Percentiles rank a stretch among this genome's conserved stretches.
phyloP scores from a whole-genome alignment of 2,329 filamentous ascomycete species.

The Fusarium marasasianum region DNA sequence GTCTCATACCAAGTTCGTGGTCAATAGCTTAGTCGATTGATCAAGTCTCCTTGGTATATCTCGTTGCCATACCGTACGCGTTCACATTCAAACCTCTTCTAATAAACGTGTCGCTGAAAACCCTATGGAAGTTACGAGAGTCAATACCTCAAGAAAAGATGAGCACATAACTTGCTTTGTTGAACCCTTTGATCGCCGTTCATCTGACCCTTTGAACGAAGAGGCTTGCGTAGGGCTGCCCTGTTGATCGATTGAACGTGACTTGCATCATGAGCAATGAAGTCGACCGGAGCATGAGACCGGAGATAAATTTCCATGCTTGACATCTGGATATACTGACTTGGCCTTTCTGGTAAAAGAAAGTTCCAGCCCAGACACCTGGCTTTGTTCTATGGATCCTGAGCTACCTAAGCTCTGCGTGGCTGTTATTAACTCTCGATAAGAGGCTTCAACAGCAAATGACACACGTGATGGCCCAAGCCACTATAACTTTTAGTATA shows the following conservation, averaged over 20 bases:
- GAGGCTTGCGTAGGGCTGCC: not conserved
- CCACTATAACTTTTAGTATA: not conserved
- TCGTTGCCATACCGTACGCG: not conserved
- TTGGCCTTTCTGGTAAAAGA: not conserved
- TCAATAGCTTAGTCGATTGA: not conserved
- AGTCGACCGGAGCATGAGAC: not conserved
- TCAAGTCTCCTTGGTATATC: not conserved
- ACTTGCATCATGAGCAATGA: too few relatives aligned
- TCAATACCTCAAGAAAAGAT: not conserved
- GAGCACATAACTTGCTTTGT: not conserved
- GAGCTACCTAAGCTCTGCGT: not conserved
- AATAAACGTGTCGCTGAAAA: not conserved
- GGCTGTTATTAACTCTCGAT: not conserved
- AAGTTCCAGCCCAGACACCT: not conserved
- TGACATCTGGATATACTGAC: fast-evolving
- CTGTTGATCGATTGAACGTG: not conserved
- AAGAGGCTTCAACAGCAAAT: not conserved
- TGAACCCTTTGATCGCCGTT: not conserved
- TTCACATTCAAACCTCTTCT: not conserved
- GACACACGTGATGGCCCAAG: not conserved
- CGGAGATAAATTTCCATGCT: not conserved
- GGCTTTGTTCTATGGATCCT: not conserved
- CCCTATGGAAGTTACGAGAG: not conserved
- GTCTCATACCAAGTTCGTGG: too few relatives aligned
- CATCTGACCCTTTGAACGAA: not conserved